Evolutionary conservation across 1,139 yeast genomes (phyloP), one percentile per base, ranked within the genome.

Genomic region (Saccharomyces uvarum): DNA sequence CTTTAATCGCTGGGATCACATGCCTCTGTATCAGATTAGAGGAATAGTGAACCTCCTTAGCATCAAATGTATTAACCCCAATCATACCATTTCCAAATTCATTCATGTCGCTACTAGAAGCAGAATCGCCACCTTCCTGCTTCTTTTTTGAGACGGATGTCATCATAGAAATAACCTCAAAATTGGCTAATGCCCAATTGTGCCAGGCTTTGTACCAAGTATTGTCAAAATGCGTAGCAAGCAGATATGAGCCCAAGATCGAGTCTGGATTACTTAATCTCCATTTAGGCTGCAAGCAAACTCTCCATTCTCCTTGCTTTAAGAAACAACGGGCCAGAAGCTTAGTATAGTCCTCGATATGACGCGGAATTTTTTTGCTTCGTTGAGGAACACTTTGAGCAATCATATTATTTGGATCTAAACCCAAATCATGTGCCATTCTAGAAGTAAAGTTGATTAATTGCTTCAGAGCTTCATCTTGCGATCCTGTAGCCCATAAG

Each of bases 151-250:
- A 70, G 53, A 74, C 77, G 13, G 79, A 72, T 0, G 83, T 78
- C 61, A 76, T 76, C 52, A 86, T 77, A 0, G 97, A 86, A 29
- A 93, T 88, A 1, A 91, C 97, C 67, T 91, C 97, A 69, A 90
- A 95, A 70, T 95, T 95, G 0, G 99, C 97, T 64, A 95, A 75
- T 0, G 99, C 99, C 99, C 99, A 95, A 67, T 90, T 91, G 67
- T 95, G 99, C 99, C 99, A 95, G 24, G 99, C 99, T 66, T 95
- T 93, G 68, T 95, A 95, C 97, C 99, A 95, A 48, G 81, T 80
- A 50, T 81, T 78, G 68, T 93, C 98, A 70, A 93, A 93, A 68
- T 91, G 97, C 0, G 99, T 93, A 0, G 99, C 98, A 61, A 93
- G 77, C 56, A 91, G 75, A 69, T 89, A 95, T 0, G 98, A 91